Evolutionary conservation across 257 asterid species (phyloP).

Genomic region (Rehmannia glutinosa): DNA sequence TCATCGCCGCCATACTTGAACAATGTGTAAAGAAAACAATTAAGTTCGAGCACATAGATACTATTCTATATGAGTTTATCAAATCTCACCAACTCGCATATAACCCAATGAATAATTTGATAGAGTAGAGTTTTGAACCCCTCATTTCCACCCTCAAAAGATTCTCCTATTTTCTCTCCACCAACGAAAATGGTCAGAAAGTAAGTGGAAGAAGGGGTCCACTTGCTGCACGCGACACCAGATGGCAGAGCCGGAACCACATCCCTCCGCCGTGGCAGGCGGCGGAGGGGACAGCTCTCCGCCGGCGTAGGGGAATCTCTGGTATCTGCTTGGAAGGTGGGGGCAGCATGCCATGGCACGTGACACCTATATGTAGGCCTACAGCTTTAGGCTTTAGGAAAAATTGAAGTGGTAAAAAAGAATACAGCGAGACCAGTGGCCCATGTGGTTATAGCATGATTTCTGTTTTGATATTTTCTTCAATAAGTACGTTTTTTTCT

Average conservation of each 20-base stretch:
- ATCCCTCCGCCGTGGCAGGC: background rate
- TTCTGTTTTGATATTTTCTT: too few relatives aligned
- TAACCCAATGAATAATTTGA: too few relatives aligned
- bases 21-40: too few relatives aligned
- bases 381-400: conserved; percentile 3
- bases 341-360: conserved; percentile 11
- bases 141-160: too few relatives aligned
- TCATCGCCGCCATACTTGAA: too few relatives aligned
- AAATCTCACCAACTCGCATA: too few relatives aligned
- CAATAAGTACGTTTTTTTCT: too few relatives aligned
- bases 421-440: conserved; percentile 7
- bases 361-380: conserved; percentile 20
- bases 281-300: conserved; percentile 8
- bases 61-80: too few relatives aligned
- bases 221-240: conserved; percentile 21
- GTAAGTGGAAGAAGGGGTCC: conserved; percentile 12
- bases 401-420: background rate
- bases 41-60: too few relatives aligned
- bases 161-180: background rate
- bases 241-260: conserved; percentile 2
- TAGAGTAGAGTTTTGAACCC: too few relatives aligned
- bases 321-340: background rate
- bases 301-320: background rate
- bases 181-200: conserved; percentile 16
- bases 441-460: too few relatives aligned